Conservation (phyloP, 768 basidiomycete genomes). For the Lactifluus rugatus region DNA sequence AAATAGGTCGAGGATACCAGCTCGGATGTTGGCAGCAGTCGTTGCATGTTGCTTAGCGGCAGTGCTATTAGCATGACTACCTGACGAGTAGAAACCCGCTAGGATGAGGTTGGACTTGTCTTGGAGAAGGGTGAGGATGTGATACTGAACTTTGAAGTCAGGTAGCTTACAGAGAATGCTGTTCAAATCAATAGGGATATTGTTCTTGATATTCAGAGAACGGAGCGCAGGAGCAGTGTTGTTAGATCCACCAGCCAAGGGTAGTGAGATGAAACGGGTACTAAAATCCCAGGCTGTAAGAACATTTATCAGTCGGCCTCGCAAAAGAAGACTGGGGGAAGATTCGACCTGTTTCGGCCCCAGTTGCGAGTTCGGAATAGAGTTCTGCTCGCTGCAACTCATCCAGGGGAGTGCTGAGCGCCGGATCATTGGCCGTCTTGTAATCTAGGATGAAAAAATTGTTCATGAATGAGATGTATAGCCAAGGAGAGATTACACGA, state of each 20-base stretch:
- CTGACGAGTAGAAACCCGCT: conserved; percentile 47
- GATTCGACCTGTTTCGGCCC: conserved; percentile 66
- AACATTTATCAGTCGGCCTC: neutral
- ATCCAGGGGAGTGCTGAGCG: conserved; percentile 43
- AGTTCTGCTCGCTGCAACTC: conserved; percentile 49
- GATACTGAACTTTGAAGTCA: neutral
- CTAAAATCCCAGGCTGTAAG: conserved; percentile 32
- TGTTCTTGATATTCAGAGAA: conserved; percentile 58
- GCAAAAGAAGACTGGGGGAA: neutral
- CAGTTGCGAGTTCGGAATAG: conserved; percentile 83
- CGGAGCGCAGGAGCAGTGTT: conserved; percentile 49
- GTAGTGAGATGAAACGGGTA: conserved; percentile 34
- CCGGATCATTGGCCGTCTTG: conserved; percentile 59
- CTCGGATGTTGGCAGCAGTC: conserved; percentile 48
- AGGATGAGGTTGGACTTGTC: conserved; percentile 56
- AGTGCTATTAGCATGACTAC: conserved; percentile 27
- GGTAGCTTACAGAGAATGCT: conserved; percentile 64
- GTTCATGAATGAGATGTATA: neutral
- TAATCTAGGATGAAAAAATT: conserved; percentile 45
- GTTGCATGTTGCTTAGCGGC: conserved; percentile 41
- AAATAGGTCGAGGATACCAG: conserved; percentile 72
- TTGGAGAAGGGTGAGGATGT: conserved; percentile 23
- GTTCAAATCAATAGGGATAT: conserved; percentile 71
- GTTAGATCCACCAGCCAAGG: conserved; percentile 31
- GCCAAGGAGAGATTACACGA: neutral